Conservation (phyloP, 2,329 filamentous ascomycete species). For the Fusarium sterilihyphosum region DNA sequence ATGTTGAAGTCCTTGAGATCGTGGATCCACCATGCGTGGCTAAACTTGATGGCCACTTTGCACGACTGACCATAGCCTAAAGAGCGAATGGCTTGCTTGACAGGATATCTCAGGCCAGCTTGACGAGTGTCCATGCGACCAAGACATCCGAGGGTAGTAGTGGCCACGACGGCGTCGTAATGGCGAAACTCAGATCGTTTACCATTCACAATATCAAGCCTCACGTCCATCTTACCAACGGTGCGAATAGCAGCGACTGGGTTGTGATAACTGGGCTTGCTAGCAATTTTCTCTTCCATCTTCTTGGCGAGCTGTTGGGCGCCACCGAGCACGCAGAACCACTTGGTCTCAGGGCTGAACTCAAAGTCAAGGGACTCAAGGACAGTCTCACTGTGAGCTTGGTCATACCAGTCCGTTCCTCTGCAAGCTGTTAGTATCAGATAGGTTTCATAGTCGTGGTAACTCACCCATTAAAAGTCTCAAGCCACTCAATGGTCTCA, state of each 20-base stretch:
- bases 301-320: slow-evolving; percentile 9
- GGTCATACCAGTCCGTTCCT: slow-evolving; percentile 15
- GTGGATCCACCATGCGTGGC: slow-evolving; percentile 7
- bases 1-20: slow-evolving; percentile 4
- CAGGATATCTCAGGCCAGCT: not conserved
- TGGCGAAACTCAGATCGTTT: not conserved
- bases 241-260: not conserved
- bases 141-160: slow-evolving; percentile 5
- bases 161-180: not conserved
- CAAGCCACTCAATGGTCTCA: slow-evolving; percentile 15
- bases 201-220: not conserved
- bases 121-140: not conserved
- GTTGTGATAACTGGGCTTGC: not conserved
- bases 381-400: slow-evolving; percentile 8
- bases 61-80: not conserved
- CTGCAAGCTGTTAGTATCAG: not conserved
- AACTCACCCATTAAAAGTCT: not conserved
- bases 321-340: slow-evolving; percentile 10
- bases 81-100: slow-evolving; percentile 15
- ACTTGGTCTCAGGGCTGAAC: not conserved
- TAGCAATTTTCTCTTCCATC: not conserved
- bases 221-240: not conserved
- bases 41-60: slow-evolving; percentile 17
- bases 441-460: rapidly evolving
- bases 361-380: slow-evolving; percentile 14